Base-by-base conservation (phyloP, 2,329 filamentous ascomycete genomes). In the Claviceps lovelessii region DNA sequence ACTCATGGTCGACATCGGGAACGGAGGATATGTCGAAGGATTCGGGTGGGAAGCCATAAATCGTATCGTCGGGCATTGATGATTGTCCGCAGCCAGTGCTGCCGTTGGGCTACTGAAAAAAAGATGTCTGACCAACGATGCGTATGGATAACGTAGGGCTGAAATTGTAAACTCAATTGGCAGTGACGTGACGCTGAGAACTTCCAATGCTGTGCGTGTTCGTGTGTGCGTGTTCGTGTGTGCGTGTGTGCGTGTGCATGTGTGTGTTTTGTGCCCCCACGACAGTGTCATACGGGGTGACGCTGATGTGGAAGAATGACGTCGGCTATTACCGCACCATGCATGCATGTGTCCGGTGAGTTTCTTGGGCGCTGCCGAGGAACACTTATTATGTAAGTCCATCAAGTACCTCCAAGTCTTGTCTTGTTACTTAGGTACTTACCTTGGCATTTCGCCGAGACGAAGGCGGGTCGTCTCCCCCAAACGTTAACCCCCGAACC, bases 1-100 rank as follows among this genome's bases (percentile, higher is more conserved):
- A 96, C 55, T 93, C 83, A 63, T 78, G 77, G 67, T 90, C 79
- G 68, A 77, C 81, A 68, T 95, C 90, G n/a, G 90, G 90, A 23
- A 96, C 77, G 42, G 72, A 73, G 17, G 76, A 76, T 57, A 78
- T 74, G 68, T 93, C 85, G 71, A 85, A 90, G 49, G 78, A 80
- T 59, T 84, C 76, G 45, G 73, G 65, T 5, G 77, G 74, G 64
- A 83, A 84, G 60, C 83, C 84, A 60, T 82, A 81, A 44, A 55
- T 59, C 31, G 63, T 57, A 52, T 67, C 60, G 56, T 57, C 58
- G 52, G 63, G 57, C 54, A 64, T 60, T 53, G 31, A 7, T 33
- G 6, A 9, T 9, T 9, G 61, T 60, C 39, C 61, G 19, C 17
- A 29, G 35, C 45, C 47, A 7, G 10, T 13, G 33, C 52, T 31